Percentiles rank a stretch among this genome's conserved stretches.
These are phyloP conservation scores for Fusarium protoensiforme DNA, from an alignment of 2,329 filamentous ascomycete species.

Conservation along the genomic window DNA sequence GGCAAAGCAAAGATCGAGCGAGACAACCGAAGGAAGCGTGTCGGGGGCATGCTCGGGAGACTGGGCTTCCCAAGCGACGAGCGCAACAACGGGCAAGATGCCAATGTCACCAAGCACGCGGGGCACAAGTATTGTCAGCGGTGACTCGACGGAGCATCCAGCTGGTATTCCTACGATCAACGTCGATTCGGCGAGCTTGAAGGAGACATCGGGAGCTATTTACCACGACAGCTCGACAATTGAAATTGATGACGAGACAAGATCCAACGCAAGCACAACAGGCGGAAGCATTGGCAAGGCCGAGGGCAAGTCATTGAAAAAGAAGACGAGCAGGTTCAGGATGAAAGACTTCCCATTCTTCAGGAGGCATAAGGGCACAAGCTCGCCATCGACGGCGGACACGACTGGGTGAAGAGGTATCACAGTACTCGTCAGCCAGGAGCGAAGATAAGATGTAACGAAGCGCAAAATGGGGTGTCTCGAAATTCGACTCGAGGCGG, in stretches of 20 bases:
- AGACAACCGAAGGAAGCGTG: constrained; percentile 70
- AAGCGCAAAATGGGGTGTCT: background rate
- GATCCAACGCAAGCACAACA: constrained; percentile 43
- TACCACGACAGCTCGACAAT: constrained; percentile 36
- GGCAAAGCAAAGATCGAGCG: constrained; percentile 67
- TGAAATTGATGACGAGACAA: constrained; percentile 47
- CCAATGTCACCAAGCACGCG: constrained; percentile 73
- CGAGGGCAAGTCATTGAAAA: constrained; percentile 64
- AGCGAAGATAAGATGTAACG: constrained; percentile 5
- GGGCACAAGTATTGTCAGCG: constrained; percentile 73
- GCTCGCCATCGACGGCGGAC: constrained; percentile 48
- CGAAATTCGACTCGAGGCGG: background rate
- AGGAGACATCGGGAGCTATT: constrained; percentile 43
- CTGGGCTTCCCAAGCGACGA: constrained; percentile 72
- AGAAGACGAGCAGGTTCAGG: constrained; percentile 71
- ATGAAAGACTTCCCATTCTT: constrained; percentile 71
- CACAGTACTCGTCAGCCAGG: constrained; percentile 26
- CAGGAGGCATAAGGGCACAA: constrained; percentile 61
- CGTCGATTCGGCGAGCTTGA: constrained; percentile 51
- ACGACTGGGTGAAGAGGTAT: constrained; percentile 45
- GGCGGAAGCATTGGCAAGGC: constrained; percentile 59
- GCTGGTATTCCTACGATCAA: constrained; percentile 55
- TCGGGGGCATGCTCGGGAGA: constrained; percentile 66
- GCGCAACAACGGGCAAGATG: constrained; percentile 72
- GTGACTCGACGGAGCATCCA: constrained; percentile 65